Base-by-base conservation (phyloP, 257 asterid species). In the Nicotiana undulata region DNA sequence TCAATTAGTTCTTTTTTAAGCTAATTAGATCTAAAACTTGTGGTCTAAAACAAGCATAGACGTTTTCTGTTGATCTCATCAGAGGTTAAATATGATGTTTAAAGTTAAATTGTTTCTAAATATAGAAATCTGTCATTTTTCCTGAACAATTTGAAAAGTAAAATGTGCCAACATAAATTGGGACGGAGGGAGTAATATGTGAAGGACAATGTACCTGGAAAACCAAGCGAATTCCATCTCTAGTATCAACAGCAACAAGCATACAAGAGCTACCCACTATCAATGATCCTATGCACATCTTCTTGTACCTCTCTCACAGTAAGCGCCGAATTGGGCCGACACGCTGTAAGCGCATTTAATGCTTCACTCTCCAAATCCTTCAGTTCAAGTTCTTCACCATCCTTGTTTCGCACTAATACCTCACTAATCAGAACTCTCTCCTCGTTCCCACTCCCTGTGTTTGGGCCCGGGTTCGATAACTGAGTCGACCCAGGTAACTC, bases 201-300 rank as follows among this genome's bases (percentile, higher is more conserved):
- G 12, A 40, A 40, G 49, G 9, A 40, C 9, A 24, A 22, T 59
- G 51, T 90, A 94, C 98, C 99, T 96, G 97, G 86, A 92, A 96
- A 80, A 91, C 89, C 90, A 96, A 87, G 74, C 96, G 91, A 82
- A 96, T 94, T 65, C 99, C 99, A 78, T 96, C 99, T 44, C 98
- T 91, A 11, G 99, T 94, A 84, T 96, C 99, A 17, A 94, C 97
- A 0, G 98, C 99, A 2, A 96, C 97, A 0, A 98, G 99, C 93
- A 92, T 89, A 82, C 98, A 96, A 28, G 99, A 96, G 84, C 86
- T 88, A 93, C 0, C 98, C 97, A 83, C 98, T 96, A 80, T 92
- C 93, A 70, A 96, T 89, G 59, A 96, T 91, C 88, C 98, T 86
- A 84, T 90, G 98, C 60, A 94, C 99, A 82, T 96, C 99, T 72